These are phyloP conservation scores for Mesembryanthemum crystallinum DNA, from an alignment of 148 eudicot species.

Conservation along the genomic window DNA sequence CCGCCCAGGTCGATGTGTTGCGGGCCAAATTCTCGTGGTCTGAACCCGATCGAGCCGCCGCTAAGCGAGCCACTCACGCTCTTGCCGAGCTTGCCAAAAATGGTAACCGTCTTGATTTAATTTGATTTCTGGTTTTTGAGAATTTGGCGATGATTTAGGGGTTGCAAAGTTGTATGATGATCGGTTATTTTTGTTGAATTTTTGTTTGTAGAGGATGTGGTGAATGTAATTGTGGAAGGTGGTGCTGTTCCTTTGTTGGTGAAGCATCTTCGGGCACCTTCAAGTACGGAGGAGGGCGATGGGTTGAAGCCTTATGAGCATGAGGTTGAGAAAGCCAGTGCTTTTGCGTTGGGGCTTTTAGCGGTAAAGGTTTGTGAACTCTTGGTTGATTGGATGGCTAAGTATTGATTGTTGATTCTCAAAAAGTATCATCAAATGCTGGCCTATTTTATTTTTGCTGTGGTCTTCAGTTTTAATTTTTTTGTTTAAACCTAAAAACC, in stretches of 20 bases:
- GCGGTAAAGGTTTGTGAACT: constrained; percentile 64
- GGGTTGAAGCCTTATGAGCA: constrained; percentile 59
- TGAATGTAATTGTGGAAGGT: constrained; percentile 57
- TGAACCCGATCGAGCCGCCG: constrained; percentile 42
- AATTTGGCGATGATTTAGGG: neutral
- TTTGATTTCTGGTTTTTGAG: constrained; percentile 1
- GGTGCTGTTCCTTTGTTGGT: constrained; percentile 66
- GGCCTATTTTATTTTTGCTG: neutral
- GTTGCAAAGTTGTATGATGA: neutral
- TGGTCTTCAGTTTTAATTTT: neutral
- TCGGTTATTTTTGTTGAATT: constrained; percentile 6
- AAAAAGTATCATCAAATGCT: no score
- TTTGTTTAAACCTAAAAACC: no score
- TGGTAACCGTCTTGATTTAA: constrained; percentile 35
- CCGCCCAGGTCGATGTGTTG: constrained; percentile 36
- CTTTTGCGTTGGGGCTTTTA: constrained; percentile 86
- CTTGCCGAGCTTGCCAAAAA: constrained; percentile 72
- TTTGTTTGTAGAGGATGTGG: constrained; percentile 59
- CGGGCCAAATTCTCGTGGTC: constrained; percentile 35
- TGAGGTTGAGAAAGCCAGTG: constrained; percentile 96
- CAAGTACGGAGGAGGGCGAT: constrained; percentile 25
- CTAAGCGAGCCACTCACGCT: constrained; percentile 48
- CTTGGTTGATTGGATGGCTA: neutral
- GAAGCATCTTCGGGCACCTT: constrained; percentile 64
- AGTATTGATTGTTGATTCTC: neutral